Base-by-base conservation (phyloP, 2,329 filamentous ascomycete genomes). In the Fusarium redolens region DNA sequence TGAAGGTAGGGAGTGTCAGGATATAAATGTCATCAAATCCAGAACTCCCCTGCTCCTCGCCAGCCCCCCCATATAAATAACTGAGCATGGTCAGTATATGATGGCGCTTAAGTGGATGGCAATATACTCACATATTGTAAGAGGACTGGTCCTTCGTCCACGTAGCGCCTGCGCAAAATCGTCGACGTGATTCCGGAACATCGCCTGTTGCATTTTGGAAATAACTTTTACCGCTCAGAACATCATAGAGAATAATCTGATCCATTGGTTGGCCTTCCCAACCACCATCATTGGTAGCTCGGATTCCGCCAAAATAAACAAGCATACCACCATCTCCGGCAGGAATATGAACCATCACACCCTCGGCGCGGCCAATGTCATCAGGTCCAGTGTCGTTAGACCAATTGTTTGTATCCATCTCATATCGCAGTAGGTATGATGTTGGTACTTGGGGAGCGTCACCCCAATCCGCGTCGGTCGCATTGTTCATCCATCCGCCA, bases 1-100 rank as follows among this genome's bases (percentile, higher is more conserved):
- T 87, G 76, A 92, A 92, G 4, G 87, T 87, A 4, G 90, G 90
- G 17, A 92, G 79, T 5, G 86, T 85, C 31, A 92, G 82, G 60
- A 91, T 86, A 73, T 90, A 92, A 40, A 88, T 82, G 78, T 92
- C 89, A 75, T 91, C 89, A 72, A 85, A 91, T 28, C 88, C 89
- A 7, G 59, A 31, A 18, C 84, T 81, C 1, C 83, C 82, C 41
- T 86, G 72, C 3, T 83, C 82, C 59, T 88, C 84, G 12, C 85
- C 85, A 30, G 84, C 82, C 20, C 90, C 90, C 47, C 90, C 90
- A 74, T 91, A 91, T 5, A 91, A 76, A 71, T 92, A 91, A 40
- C 89, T 91, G 65, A 9, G 15, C 18, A 41, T 20, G 66, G 50
- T 68, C 33, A 68, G 57, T 51, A 45, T 17, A 38, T 28, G 14